Evolutionary conservation across 345 rosid genomes (phyloP).

Genomic region (Salix dunnii): DNA sequence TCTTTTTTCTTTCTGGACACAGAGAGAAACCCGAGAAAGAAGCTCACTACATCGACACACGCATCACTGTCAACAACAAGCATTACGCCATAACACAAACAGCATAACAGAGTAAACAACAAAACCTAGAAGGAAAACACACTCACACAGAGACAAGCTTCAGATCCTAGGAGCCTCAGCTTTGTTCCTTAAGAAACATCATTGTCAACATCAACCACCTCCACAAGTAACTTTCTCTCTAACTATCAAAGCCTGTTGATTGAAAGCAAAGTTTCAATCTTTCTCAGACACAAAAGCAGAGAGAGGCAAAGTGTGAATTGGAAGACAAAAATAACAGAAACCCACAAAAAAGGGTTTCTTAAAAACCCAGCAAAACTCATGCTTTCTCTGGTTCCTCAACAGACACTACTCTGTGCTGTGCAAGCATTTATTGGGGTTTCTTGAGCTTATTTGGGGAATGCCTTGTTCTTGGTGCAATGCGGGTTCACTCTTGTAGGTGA

Average conservation of each 20-base stretch:
- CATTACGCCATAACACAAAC: neutral
- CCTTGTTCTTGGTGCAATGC: constrained; percentile 21
- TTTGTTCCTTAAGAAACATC: neutral
- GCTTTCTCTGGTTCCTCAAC: constrained; percentile 30
- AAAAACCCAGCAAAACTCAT: constrained; percentile 50
- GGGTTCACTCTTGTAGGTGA: constrained; percentile 21
- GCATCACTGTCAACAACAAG: neutral
- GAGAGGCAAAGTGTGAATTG: constrained; percentile 38
- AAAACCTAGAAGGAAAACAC: neutral
- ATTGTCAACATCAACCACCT: constrained; percentile 5
- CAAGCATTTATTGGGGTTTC: constrained; percentile 22
- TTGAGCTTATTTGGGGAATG: constrained; percentile 20
- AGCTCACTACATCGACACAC: neutral
- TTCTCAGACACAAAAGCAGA: constrained; percentile 19
- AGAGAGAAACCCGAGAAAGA: neutral
- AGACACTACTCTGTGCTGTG: constrained; percentile 14
- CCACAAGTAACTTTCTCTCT: constrained; percentile 16
- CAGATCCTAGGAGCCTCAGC: constrained; percentile 23
- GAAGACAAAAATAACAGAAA: constrained; percentile 41
- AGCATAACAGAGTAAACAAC: neutral
- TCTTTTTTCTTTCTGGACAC: neutral
- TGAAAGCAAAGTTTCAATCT: constrained; percentile 63
- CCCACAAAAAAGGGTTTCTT: constrained; percentile 46
- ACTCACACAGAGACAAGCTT: constrained; percentile 15
- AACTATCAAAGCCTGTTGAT: constrained; percentile 48